phyloP scores from a whole-genome alignment of 2,329 filamentous ascomycete species.

The Amauroascus verrucosus region DNA sequence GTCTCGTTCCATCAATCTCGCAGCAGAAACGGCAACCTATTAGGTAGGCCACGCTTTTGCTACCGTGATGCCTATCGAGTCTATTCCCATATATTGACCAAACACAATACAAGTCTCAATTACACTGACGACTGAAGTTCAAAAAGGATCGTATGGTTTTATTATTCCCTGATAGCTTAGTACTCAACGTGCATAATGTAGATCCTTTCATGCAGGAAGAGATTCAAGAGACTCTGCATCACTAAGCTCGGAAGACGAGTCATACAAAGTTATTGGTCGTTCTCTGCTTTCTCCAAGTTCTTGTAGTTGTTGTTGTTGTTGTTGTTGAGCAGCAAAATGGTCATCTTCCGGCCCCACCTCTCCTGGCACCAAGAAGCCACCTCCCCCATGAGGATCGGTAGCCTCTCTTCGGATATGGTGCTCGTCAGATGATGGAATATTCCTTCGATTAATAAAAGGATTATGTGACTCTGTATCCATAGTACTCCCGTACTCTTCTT shows the following conservation, averaged over 20 bases:
- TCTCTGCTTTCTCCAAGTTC: not conserved
- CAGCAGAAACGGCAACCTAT: too few relatives aligned
- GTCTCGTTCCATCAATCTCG: too few relatives aligned
- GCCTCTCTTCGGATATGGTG: constrained; percentile 9
- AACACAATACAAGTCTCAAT: too few relatives aligned
- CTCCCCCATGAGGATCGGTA: constrained; percentile 16
- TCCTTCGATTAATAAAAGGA: constrained; percentile 25
- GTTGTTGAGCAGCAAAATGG: not conserved
- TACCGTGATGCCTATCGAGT: too few relatives aligned
- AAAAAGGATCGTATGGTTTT: too few relatives aligned
- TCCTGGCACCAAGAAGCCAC: constrained; percentile 26
- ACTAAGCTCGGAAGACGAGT: constrained; percentile 12
- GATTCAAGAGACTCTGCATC: constrained; percentile 10
- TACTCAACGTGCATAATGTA: not conserved
- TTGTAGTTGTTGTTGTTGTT: too few relatives aligned
- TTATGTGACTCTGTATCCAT: constrained; percentile 27
- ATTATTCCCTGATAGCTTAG: too few relatives aligned
- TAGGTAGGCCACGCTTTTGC: too few relatives aligned
- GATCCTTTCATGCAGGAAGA: not conserved
- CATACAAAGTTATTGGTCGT: not conserved
- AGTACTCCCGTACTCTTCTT: constrained; percentile 60
- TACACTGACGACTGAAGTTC: too few relatives aligned
- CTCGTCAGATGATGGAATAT: not conserved
- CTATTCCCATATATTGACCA: too few relatives aligned
- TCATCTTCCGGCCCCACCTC: constrained; percentile 19